A percentile compares a stretch with the other conserved stretches of the same genome.
Conservation (phyloP, 2,329 filamentous ascomycete species). For the Hymenoscyphus scutula region DNA sequence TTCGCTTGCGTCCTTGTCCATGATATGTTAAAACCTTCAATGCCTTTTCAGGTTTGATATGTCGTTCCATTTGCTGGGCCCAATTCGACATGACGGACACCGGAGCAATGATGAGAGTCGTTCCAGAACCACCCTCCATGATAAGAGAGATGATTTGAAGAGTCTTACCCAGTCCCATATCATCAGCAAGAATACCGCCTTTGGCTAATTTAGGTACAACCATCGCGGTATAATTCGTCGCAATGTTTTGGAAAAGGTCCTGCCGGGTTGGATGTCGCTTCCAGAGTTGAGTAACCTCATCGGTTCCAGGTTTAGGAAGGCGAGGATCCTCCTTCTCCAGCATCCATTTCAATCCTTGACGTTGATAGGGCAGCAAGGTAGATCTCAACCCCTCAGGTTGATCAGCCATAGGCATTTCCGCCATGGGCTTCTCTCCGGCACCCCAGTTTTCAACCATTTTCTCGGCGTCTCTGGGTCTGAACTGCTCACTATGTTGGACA, state of each 20-base stretch:
- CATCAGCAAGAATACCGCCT: constrained; percentile 84
- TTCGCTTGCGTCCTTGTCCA: constrained; percentile 56
- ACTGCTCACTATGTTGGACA: constrained; percentile 61
- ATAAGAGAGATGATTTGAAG: constrained; percentile 82
- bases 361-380: constrained; percentile 74
- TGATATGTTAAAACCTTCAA: constrained; percentile 75
- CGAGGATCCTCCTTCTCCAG: constrained; percentile 69
- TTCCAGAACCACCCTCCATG: constrained; percentile 51
- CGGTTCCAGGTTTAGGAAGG: constrained; percentile 56
- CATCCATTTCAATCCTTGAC: constrained; percentile 78
- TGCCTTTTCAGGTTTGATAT: constrained; percentile 61
- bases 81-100: constrained; percentile 90
- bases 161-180: constrained; percentile 94
- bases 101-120: constrained; percentile 78
- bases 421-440: constrained; percentile 59
- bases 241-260: constrained; percentile 61
- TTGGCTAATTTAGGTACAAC: constrained; percentile 63
- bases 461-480: constrained; percentile 67
- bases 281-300: constrained; percentile 75
- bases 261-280: constrained; percentile 46
- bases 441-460: constrained; percentile 60
- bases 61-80: constrained; percentile 73
- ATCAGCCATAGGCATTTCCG: constrained; percentile 67
- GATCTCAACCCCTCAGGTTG: constrained; percentile 67
- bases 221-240: constrained; percentile 64